Conservation (phyloP, 1,284 basidiomycete genomes). For the Ceratobasidium sp. region DNA sequence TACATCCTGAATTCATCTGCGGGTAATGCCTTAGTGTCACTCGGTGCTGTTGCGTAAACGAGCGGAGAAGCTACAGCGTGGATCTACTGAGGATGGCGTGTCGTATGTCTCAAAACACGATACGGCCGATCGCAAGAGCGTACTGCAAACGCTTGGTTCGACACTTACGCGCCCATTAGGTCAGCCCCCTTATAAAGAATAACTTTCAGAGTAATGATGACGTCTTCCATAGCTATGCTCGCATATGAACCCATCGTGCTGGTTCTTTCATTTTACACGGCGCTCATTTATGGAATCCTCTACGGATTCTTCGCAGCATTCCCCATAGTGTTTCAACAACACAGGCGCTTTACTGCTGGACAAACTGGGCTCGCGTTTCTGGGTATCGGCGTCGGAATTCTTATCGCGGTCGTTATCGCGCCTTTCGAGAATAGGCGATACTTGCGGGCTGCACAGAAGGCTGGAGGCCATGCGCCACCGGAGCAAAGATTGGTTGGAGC, state of each 20-base stretch:
- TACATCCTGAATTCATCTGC: background rate
- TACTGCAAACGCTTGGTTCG: slow-evolving; percentile 52
- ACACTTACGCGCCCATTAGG: slow-evolving; percentile 69
- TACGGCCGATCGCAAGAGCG: background rate
- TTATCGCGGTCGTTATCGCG: slow-evolving; percentile 61
- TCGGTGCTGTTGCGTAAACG: slow-evolving; percentile 14
- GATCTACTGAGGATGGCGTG: background rate
- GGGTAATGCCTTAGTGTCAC: background rate
- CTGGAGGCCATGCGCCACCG: slow-evolving; percentile 62
- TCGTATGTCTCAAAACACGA: slow-evolving; percentile 18
- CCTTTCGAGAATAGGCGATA: slow-evolving; percentile 66
- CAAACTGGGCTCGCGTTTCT: slow-evolving; percentile 69
- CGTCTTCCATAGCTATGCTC: slow-evolving; percentile 60
- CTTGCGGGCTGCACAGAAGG: slow-evolving; percentile 58
- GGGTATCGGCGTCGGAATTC: slow-evolving; percentile 67
- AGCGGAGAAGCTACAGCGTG: slow-evolving; percentile 5
- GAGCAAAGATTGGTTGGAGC: slow-evolving; percentile 70
- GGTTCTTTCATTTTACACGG: slow-evolving; percentile 69
- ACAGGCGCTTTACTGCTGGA: slow-evolving; percentile 66
- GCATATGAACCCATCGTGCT: slow-evolving; percentile 73
- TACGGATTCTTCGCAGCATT: slow-evolving; percentile 67
- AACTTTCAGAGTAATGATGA: too few relatives aligned
- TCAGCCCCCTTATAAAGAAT: too few relatives aligned
- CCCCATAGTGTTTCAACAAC: slow-evolving; percentile 68
- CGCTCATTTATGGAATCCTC: slow-evolving; percentile 68